Percentiles rank a stretch among this genome's conserved stretches.
These are phyloP conservation scores for Colletotrichum camelliae DNA, from an alignment of 2,329 filamentous ascomycete species.

Conservation along the genomic window DNA sequence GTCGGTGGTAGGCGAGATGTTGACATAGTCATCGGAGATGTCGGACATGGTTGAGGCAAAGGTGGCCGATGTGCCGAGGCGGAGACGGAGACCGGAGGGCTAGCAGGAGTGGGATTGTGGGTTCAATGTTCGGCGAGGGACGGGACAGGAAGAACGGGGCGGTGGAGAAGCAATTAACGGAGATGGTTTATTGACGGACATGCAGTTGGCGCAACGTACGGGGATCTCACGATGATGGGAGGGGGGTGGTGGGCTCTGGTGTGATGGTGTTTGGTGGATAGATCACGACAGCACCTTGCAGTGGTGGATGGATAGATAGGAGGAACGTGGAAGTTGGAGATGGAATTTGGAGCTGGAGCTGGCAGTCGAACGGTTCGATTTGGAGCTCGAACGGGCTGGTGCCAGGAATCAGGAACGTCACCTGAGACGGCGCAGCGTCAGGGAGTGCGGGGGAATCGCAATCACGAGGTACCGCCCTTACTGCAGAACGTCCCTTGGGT, in stretches of 20 bases:
- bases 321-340: neutral
- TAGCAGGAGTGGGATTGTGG: neutral
- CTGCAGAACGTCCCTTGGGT: neutral
- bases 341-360: neutral
- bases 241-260: neutral
- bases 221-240: neutral
- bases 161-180: constrained; percentile 6
- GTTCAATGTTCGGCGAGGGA: neutral
- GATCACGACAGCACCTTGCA: neutral
- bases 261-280: neutral
- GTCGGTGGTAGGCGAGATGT: constrained; percentile 11
- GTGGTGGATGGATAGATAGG: neutral
- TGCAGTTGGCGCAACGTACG: neutral
- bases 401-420: constrained; percentile 4
- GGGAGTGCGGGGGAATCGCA: constrained; percentile 19
- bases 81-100: neutral
- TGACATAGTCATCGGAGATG: constrained; percentile 21
- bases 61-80: neutral
- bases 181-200: neutral
- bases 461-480: constrained; percentile 9
- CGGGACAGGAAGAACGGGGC: neutral
- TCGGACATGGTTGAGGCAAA: constrained; percentile 14
- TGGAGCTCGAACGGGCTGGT: neutral
- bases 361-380: neutral
- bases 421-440: constrained; percentile 21